These are phyloP conservation scores for Sinapis alba DNA, from an alignment of 441 rosid genomes.

Conservation along the genomic window DNA sequence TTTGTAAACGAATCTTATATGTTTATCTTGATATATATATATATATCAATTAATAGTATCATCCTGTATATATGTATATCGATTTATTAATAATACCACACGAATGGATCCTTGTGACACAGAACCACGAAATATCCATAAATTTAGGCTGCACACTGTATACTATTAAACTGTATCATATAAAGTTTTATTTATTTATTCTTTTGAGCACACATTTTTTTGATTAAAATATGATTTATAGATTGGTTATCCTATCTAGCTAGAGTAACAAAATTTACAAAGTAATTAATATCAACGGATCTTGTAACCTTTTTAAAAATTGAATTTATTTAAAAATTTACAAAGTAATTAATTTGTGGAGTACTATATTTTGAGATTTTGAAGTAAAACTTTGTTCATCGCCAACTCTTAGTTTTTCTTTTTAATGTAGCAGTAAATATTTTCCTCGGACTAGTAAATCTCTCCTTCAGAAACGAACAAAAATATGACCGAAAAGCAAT, in stretches of 20 bases:
- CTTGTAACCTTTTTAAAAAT: no score
- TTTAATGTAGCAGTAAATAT: no score
- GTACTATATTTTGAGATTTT: background rate
- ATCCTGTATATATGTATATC: background rate
- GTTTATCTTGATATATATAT: background rate
- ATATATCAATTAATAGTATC: background rate
- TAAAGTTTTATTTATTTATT: no score
- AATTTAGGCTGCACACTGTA: background rate
- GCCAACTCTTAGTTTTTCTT: background rate
- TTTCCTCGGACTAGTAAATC: no score
- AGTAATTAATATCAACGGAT: background rate
- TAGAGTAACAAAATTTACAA: background rate
- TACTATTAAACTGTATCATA: background rate
- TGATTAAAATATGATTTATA: background rate
- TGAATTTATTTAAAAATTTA: no score
- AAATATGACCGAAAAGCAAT: no score
- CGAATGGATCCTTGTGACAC: background rate
- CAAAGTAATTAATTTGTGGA: background rate
- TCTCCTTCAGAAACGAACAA: no score
- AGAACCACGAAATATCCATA: background rate
- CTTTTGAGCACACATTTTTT: no score
- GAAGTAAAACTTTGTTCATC: background rate
- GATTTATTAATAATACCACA: background rate
- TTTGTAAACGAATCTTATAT: background rate
- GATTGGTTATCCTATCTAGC: background rate